Conservation (phyloP, 2,329 filamentous ascomycete genomes). For the Colletotrichum chlorophyti region DNA sequence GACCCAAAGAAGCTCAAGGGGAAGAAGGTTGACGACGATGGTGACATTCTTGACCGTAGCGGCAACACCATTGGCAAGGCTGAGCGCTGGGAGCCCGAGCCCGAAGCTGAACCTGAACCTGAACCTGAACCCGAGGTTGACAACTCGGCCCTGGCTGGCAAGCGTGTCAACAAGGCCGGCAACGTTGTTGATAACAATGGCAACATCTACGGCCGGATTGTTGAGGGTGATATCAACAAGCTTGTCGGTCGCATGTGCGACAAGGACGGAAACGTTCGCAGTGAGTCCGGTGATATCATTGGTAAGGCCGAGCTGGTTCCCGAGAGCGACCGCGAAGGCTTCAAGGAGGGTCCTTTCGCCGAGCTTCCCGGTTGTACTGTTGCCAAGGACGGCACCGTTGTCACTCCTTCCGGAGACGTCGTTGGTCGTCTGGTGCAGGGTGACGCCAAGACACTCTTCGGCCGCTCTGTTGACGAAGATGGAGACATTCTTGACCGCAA, state of each 20-base stretch:
- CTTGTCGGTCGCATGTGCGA: constrained; percentile 75
- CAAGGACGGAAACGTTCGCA: constrained; percentile 74
- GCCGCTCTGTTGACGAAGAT: constrained; percentile 79
- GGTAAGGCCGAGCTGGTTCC: constrained; percentile 73
- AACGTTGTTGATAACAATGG: constrained; percentile 63
- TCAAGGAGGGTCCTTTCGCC: constrained; percentile 73
- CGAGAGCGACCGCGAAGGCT: constrained; percentile 67
- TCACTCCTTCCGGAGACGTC: constrained; percentile 70
- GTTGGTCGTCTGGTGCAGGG: constrained; percentile 77
- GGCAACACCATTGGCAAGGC: constrained; percentile 72
- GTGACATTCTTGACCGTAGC: constrained; percentile 71
- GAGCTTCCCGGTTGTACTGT: constrained; percentile 71
- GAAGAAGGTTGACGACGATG: constrained; percentile 71
- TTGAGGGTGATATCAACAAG: constrained; percentile 70
- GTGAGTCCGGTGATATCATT: constrained; percentile 74
- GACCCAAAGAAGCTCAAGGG: constrained; percentile 69
- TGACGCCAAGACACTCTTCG: constrained; percentile 74
- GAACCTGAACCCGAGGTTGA: constrained; percentile 61
- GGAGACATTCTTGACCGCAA: constrained; percentile 84
- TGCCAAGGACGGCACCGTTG: constrained; percentile 72
- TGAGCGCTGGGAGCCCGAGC: constrained; percentile 69
- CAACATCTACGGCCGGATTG: constrained; percentile 66
- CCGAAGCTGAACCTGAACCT: constrained; percentile 49
- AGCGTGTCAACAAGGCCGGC: constrained; percentile 75
- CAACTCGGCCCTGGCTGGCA: constrained; percentile 70